These are phyloP conservation scores for Thermochaetoides dissita DNA, from an alignment of 2,329 filamentous ascomycete species.

Conservation along the genomic window DNA sequence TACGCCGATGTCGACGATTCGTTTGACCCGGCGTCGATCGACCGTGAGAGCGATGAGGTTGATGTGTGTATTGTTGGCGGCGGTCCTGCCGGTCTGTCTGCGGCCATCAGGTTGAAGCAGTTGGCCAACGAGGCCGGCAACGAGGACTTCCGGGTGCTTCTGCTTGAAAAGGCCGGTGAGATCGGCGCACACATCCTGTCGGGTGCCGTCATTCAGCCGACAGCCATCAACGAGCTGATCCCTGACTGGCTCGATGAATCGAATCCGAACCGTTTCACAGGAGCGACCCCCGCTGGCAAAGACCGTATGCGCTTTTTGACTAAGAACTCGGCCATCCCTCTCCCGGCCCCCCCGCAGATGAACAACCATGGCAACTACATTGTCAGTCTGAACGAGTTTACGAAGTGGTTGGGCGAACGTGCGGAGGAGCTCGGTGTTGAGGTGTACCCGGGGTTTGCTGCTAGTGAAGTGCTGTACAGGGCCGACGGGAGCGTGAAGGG, in stretches of 20 bases:
- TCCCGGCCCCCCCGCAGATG: constrained; percentile 92
- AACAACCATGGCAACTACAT: constrained; percentile 97
- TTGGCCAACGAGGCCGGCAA: constrained; percentile 88
- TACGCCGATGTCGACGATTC: constrained; percentile 29
- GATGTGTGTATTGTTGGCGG: constrained; percentile 95
- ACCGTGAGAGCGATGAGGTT: constrained; percentile 83
- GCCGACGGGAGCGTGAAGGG: constrained; percentile 79
- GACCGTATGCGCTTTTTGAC: constrained; percentile 95
- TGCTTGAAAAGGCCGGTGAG: constrained; percentile 92
- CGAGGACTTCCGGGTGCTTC: constrained; percentile 83
- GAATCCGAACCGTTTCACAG: constrained; percentile 76
- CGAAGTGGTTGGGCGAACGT: constrained; percentile 87
- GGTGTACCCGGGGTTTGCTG: constrained; percentile 90
- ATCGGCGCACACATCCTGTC: constrained; percentile 90
- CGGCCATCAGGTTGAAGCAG: constrained; percentile 90
- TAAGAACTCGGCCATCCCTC: constrained; percentile 59
- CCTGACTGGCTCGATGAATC: constrained; percentile 86
- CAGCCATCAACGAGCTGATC: constrained; percentile 74
- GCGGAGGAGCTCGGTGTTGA: constrained; percentile 96
- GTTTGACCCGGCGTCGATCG: constrained; percentile 55
- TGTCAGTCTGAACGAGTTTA: constrained; percentile 85
- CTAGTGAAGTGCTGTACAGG: constrained; percentile 80
- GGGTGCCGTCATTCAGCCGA: constrained; percentile 86
- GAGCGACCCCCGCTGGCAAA: constrained; percentile 66
- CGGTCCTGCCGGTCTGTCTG: constrained; percentile 84